A percentile compares a stretch with the other conserved stretches of the same genome.
phyloP scores from a whole-genome alignment of 805 yeast genomes.

The Kodamaea restingae region DNA sequence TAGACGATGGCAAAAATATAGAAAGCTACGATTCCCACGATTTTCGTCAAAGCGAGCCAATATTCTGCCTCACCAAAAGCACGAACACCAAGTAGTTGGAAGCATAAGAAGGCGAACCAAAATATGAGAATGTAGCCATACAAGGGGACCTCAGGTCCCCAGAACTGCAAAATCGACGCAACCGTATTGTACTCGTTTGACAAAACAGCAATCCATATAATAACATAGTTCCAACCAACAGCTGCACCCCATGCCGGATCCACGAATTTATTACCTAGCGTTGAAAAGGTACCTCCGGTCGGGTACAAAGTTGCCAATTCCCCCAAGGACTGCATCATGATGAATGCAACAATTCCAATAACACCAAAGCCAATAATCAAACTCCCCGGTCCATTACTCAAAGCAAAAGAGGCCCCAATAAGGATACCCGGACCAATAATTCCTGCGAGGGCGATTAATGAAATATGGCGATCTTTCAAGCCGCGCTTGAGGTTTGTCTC shows the following conservation, averaged over 20 bases:
- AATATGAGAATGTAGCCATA: slow-evolving; percentile 54
- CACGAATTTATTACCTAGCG: slow-evolving; percentile 47
- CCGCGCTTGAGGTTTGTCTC: slow-evolving; percentile 12
- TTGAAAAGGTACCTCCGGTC: slow-evolving; percentile 48
- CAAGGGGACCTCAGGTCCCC: slow-evolving; percentile 50
- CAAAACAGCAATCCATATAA: slow-evolving; percentile 54
- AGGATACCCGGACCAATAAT: slow-evolving; percentile 59
- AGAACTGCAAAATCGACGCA: slow-evolving; percentile 45
- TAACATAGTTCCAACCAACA: slow-evolving; percentile 49
- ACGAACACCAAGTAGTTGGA: slow-evolving; percentile 48
- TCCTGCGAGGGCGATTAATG: slow-evolving; percentile 53
- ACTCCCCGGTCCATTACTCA: slow-evolving; percentile 50
- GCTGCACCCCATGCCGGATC: slow-evolving; percentile 58
- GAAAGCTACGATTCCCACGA: slow-evolving; percentile 45
- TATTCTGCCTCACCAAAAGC: slow-evolving; percentile 58
- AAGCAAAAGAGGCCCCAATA: slow-evolving; percentile 51
- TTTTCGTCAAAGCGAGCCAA: slow-evolving; percentile 47
- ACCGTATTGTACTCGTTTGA: slow-evolving; percentile 54
- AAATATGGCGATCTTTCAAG: slow-evolving; percentile 47
- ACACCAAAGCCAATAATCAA: slow-evolving; percentile 48
- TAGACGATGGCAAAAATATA: slow-evolving; percentile 48
- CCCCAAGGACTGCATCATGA: slow-evolving; percentile 55
- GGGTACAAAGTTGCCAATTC: slow-evolving; percentile 54
- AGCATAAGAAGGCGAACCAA: slow-evolving; percentile 48
- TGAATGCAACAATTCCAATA: slow-evolving; percentile 49